phyloP scores from a whole-genome alignment of 495 filamentous ascomycete genomes.

The Penicillium ochrochloron region DNA sequence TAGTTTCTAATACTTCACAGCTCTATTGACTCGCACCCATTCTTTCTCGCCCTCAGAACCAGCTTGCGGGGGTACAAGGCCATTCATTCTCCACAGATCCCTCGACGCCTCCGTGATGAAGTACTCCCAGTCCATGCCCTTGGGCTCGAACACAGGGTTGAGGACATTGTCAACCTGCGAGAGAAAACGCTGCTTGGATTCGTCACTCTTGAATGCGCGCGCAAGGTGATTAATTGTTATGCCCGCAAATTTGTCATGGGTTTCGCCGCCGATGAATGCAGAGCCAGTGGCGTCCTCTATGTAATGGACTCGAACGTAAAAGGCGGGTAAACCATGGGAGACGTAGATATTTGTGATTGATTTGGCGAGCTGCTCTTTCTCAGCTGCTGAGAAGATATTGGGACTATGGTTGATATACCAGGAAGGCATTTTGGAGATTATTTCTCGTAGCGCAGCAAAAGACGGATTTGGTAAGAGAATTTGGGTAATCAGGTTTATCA shows the following conservation, averaged over 20 bases:
- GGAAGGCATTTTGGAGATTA: background rate
- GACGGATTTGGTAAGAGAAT: background rate
- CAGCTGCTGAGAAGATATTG: background rate
- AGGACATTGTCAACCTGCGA: constrained; percentile 11
- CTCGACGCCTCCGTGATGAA: constrained; percentile 18
- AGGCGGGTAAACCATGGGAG: constrained; percentile 31
- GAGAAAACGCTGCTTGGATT: constrained; percentile 15
- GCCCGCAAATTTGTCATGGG: constrained; percentile 10
- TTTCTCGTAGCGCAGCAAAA: background rate
- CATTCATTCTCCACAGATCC: constrained; percentile 29
- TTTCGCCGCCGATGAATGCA: constrained; percentile 4
- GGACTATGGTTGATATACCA: constrained; percentile 6
- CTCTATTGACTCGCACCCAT: constrained; percentile 1
- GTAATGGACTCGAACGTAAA: constrained; percentile 29
- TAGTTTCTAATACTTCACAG: background rate
- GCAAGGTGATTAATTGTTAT: constrained; percentile 23
- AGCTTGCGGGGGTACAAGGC: constrained; percentile 18
- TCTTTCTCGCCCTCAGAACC: constrained; percentile 19
- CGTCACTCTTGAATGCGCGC: constrained; percentile 12
- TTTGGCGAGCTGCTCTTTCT: constrained; percentile 26
- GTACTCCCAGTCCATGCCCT: constrained; percentile 26
- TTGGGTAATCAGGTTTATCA: background rate
- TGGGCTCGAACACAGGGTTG: constrained; percentile 17
- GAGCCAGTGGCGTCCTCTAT: constrained; percentile 4
- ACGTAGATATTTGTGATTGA: constrained; percentile 22